Evolutionary conservation across 2,329 filamentous ascomycete species (phyloP).

Genomic region (Penicillium sp.): DNA sequence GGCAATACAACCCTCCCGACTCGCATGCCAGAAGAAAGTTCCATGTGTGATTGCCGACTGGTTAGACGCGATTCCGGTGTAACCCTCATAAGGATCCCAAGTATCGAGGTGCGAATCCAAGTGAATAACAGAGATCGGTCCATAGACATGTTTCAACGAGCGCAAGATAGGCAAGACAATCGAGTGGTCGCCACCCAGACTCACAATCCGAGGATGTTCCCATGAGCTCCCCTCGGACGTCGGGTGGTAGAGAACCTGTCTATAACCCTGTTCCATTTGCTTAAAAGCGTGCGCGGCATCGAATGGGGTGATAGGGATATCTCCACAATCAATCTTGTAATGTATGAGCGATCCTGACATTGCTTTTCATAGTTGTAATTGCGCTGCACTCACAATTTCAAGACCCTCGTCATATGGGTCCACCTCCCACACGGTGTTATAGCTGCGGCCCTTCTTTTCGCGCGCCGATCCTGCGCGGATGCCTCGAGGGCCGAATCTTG

Average conservation of each 20-base stretch:
- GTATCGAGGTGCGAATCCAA: constrained; percentile 34
- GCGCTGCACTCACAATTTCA: constrained; percentile 13
- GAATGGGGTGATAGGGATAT: constrained; percentile 31
- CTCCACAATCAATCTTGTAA: constrained; percentile 28
- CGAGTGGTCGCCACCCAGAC: constrained; percentile 28
- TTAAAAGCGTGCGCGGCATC: constrained; percentile 26
- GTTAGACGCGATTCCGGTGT: constrained; percentile 23
- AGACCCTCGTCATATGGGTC: constrained; percentile 28
- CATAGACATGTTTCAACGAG: constrained; percentile 25
- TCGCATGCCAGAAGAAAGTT: constrained; percentile 31
- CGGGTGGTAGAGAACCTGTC: constrained; percentile 19
- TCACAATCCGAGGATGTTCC: constrained; percentile 22
- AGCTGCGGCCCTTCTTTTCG: constrained; percentile 32
- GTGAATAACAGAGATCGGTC: constrained; percentile 28
- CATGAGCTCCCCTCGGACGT: constrained; percentile 12
- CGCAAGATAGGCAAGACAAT: constrained; percentile 30
- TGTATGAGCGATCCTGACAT: not conserved
- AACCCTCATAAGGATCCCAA: constrained; percentile 27
- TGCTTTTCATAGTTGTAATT: not conserved
- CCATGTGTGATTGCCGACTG: constrained; percentile 30
- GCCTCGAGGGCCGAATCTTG: constrained; percentile 34
- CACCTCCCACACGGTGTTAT: constrained; percentile 29
- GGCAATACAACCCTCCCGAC: constrained; percentile 25
- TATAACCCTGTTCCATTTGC: constrained; percentile 29
- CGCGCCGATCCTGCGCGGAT: constrained; percentile 33